A percentile compares a stretch with the other conserved stretches of the same genome.
These are phyloP conservation scores for Withania somnifera DNA, from an alignment of 305 asterid genomes.

Conservation along the genomic window DNA sequence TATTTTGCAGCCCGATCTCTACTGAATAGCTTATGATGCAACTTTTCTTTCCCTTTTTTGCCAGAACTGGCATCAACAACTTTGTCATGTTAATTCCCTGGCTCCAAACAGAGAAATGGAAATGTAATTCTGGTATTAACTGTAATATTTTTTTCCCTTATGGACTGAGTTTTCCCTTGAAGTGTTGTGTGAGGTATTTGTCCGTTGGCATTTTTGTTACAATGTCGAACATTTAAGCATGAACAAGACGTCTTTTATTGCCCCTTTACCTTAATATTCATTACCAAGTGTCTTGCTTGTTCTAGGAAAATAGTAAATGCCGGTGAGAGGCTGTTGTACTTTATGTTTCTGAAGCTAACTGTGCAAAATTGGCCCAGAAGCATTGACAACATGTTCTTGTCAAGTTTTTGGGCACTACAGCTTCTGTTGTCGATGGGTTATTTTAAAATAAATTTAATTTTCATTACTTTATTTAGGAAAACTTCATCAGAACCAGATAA, in stretches of 20 bases:
- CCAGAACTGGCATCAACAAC: constrained; percentile 1
- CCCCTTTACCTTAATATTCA: neutral
- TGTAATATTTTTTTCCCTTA: neutral
- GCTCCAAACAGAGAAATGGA: neutral
- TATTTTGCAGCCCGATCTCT: neutral
- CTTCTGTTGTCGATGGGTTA: neutral
- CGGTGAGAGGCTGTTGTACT: neutral
- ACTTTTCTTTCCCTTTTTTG: neutral
- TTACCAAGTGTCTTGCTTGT: neutral
- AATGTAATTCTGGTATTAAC: constrained; percentile 1
- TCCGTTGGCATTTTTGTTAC: neutral
- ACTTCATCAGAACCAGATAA: neutral
- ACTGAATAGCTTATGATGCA: neutral
- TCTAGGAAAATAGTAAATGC: constrained; percentile 1
- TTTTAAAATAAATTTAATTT: neutral
- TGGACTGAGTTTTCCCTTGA: neutral
- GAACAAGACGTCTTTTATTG: neutral
- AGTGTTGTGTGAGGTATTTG: neutral
- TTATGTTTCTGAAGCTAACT: neutral
- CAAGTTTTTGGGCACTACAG: neutral
- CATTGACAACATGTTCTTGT: neutral
- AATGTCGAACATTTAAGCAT: neutral
- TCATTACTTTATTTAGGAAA: neutral
- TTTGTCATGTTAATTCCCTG: neutral
- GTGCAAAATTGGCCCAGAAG: neutral